phyloP scores from a whole-genome alignment of 768 basidiomycete genomes.

The Suillus decipiens region DNA sequence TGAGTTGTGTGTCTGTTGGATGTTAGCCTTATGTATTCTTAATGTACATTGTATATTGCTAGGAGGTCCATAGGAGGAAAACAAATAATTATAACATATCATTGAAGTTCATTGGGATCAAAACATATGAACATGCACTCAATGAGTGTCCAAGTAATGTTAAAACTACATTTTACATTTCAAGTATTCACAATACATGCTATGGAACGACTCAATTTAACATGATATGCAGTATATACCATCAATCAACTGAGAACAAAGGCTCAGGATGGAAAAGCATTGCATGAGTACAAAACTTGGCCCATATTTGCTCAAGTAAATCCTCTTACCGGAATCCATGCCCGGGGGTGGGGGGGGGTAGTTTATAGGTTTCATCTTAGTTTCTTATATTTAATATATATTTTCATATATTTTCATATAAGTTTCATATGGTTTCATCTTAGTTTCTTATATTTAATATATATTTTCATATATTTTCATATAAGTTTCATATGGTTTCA shows the following conservation, averaged over 20 bases:
- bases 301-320: constrained; percentile 1
- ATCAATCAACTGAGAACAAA: constrained; percentile 1
- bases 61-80: not conserved
- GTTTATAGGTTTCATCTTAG: too few relatives aligned
- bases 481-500: too few relatives aligned
- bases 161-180: not conserved
- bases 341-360: too few relatives aligned
- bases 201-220: not conserved
- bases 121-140: not conserved
- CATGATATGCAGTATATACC: not conserved
- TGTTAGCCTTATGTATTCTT: not conserved
- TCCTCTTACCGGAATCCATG: too few relatives aligned
- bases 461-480: too few relatives aligned
- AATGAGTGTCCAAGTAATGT: not conserved
- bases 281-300: constrained; percentile 5
- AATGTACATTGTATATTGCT: not conserved
- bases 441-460: too few relatives aligned
- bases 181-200: not conserved
- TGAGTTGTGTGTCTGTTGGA: not conserved
- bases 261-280: constrained; percentile 5
- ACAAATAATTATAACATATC: not conserved
- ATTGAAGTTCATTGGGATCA: not conserved
- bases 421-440: too few relatives aligned
- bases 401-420: too few relatives aligned
- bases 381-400: too few relatives aligned